These are phyloP conservation scores for Nidula microcarpa DNA, from an alignment of 768 basidiomycete species.

Conservation along the genomic window DNA sequence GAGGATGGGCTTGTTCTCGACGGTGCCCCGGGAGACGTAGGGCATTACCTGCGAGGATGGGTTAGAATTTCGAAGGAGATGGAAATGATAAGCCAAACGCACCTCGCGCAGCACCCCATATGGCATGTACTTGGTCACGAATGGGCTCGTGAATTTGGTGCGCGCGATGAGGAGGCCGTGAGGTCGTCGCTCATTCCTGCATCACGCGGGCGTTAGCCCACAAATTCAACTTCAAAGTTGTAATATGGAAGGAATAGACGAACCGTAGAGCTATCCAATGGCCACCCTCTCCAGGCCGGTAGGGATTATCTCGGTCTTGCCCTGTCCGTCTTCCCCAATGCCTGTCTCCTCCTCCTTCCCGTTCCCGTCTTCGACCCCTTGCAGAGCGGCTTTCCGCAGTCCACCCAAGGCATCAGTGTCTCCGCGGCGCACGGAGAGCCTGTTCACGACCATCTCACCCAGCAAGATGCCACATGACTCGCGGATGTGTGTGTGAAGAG, in stretches of 20 bases:
- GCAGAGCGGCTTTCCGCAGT: no score
- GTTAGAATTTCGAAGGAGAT: background rate
- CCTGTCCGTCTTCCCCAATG: slow-evolving; percentile 6
- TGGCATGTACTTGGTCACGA: slow-evolving; percentile 82
- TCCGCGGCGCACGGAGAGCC: slow-evolving; percentile 41
- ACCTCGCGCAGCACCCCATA: slow-evolving; percentile 73
- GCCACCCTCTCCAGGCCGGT: slow-evolving; percentile 63
- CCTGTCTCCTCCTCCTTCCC: no score
- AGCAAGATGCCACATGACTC: slow-evolving; percentile 61
- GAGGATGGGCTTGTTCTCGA: slow-evolving; percentile 91
- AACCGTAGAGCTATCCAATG: slow-evolving; percentile 84
- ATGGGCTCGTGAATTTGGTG: slow-evolving; percentile 52
- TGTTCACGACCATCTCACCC: slow-evolving; percentile 50
- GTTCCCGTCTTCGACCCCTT: no score
- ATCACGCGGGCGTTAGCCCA: background rate
- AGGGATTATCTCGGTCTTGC: slow-evolving; percentile 36
- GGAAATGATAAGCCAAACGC: slow-evolving; percentile 4
- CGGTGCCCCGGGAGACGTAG: slow-evolving; percentile 81
- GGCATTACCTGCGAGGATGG: slow-evolving; percentile 66
- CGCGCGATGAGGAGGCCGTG: slow-evolving; percentile 64
- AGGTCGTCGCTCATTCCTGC: slow-evolving; percentile 85
- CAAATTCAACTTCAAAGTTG: background rate
- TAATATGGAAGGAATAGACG: slow-evolving; percentile 9
- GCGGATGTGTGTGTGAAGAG: slow-evolving; percentile 88
- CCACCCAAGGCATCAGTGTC: slow-evolving; percentile 5